Evolutionary conservation across 2,329 filamentous ascomycete species (phyloP), one percentile per base, ranked within the genome.

Genomic region (Huntiella savannae): DNA sequence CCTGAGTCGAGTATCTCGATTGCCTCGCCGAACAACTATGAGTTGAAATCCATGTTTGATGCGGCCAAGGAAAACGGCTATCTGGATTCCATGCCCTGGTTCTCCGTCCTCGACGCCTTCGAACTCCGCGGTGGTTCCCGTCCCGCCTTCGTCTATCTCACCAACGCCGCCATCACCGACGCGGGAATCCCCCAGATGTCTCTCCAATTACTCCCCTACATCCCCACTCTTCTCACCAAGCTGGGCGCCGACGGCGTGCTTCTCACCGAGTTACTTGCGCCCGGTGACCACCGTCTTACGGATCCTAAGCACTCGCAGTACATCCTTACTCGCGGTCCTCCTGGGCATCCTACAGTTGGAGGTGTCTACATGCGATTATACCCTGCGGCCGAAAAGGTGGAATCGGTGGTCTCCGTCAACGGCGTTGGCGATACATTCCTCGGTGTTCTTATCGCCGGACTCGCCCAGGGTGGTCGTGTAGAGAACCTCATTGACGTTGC

Each of bases 361-460:
- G 88, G 87, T 0, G 69, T 95, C 2, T 95, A 95, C 56, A 86
- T 95, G 78, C 60, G 73, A 33, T 53, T 74, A 15, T 82, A 84
- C 58, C 75, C 82, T 0, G 67, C 81, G 0, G 73, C 72, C 1
- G 76, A 82, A 57, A 62, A 66, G 12, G 69, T 94, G 0, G 45
- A 50, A 15, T 35, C 44, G 1, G 69, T 93, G 1, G 76, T 88
- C 1, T 94, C 85, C 40, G 88, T 96, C 7, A 96, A 96, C 58
- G 91, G 88, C 0, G 86, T 85, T 2, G 91, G 91, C 0, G 91
- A 98, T 61, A 95, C 91, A 0, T 87, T 96, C 59, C 67, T 92
- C 6, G 91, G 88, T 0, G 80, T 86, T 11, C 54, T 95, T 47
- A 66, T 94, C n/a, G 80, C 85, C 1, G 84, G 82, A 0, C 59